Evolutionary conservation across 164 flowering plant species (phyloP).

Genomic region (Magnolia kwangsiensis): DNA sequence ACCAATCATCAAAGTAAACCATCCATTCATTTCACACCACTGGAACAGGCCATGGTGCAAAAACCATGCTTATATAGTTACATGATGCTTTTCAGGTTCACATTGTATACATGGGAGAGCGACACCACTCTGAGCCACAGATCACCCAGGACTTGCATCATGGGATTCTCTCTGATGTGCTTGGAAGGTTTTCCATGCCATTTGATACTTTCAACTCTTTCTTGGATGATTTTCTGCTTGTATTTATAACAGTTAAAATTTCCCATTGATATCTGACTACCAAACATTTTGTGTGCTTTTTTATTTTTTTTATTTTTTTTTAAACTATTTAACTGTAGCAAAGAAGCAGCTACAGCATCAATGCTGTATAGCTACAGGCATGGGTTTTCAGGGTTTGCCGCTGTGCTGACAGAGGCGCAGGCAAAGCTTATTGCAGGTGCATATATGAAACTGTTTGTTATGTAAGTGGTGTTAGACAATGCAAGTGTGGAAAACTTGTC

Average conservation of each 20-base stretch:
- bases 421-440: slow-evolving; percentile 43
- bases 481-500: too few relatives aligned
- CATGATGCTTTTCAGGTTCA: slow-evolving; percentile 14
- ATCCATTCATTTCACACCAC: too few relatives aligned
- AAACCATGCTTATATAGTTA: too few relatives aligned
- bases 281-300: too few relatives aligned
- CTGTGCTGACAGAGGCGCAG: slow-evolving; percentile 35
- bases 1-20: too few relatives aligned
- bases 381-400: slow-evolving; percentile 61
- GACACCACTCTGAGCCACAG: slow-evolving; percentile 27
- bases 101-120: slow-evolving; percentile 47
- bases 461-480: too few relatives aligned
- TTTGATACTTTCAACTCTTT: too few relatives aligned
- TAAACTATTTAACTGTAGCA: slow-evolving; percentile 24
- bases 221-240: too few relatives aligned
- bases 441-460: not conserved
- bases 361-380: slow-evolving; percentile 23
- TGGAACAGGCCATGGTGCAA: too few relatives aligned
- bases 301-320: too few relatives aligned
- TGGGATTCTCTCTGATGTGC: slow-evolving; percentile 29
- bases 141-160: slow-evolving; percentile 26
- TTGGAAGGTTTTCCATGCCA: slow-evolving; percentile 31
- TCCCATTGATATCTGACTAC: too few relatives aligned
- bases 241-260: too few relatives aligned
- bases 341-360: slow-evolving; percentile 25